Conservation (phyloP, 225 moss, liverwort and hornwort species). For the Takakia lepidozioides region DNA sequence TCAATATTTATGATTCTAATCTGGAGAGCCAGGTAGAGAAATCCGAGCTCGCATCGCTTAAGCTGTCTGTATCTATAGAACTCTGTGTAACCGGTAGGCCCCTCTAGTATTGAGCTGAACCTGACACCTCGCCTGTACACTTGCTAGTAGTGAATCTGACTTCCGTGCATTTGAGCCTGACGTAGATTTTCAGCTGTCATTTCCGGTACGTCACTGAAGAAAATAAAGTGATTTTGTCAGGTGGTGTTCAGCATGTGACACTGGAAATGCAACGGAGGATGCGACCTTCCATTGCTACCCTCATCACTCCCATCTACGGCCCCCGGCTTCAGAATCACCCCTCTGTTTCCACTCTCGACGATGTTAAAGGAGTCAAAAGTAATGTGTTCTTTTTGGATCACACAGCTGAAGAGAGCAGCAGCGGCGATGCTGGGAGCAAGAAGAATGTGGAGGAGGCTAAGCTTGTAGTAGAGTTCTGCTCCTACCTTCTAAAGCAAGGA, state of each 20-base stretch:
- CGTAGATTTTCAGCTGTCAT: too few relatives aligned
- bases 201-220: too few relatives aligned
- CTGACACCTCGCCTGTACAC: too few relatives aligned
- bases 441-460: conserved; percentile 24
- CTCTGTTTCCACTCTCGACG: conserved; percentile 14
- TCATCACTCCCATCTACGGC: conserved; percentile 22
- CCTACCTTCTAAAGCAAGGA: conserved; percentile 41
- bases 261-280: conserved; percentile 40
- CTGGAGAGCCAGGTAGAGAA: too few relatives aligned
- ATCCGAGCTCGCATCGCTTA: too few relatives aligned
- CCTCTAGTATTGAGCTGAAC: too few relatives aligned
- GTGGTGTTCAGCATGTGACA: conserved; percentile 31
- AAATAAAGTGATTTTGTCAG: too few relatives aligned
- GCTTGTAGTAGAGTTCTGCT: conserved; percentile 35
- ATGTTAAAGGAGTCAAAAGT: conserved; percentile 14
- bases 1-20: too few relatives aligned
- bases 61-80: too few relatives aligned
- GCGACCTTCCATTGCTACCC: conserved; percentile 31
- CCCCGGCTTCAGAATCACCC: conserved; percentile 19
- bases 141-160: too few relatives aligned
- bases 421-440: conserved; percentile 9
- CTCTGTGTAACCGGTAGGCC: too few relatives aligned
- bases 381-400: conserved; percentile 39
- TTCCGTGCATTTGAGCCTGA: too few relatives aligned
- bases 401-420: conserved; percentile 13